Conservation (phyloP, 352 stramenopile genomes). For the Pythium rhizo-oryzae region DNA sequence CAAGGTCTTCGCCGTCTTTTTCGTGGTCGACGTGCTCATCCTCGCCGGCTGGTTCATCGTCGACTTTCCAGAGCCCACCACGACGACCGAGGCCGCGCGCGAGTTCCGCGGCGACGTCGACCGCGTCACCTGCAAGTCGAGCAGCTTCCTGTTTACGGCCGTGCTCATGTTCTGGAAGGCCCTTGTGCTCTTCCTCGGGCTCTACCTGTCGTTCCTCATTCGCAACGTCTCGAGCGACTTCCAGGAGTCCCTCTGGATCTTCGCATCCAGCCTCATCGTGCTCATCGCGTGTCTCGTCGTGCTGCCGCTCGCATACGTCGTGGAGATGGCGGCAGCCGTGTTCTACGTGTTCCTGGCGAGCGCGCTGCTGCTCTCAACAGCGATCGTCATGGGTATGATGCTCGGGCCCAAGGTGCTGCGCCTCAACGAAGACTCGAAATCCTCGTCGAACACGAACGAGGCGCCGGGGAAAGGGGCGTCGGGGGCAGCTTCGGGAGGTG, state of each 20-base stretch:
- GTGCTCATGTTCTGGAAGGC: conserved; percentile 38
- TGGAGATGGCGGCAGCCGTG: conserved; percentile 19
- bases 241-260: conserved; percentile 44
- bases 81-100: not conserved
- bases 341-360: conserved; percentile 30
- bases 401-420: conserved; percentile 22
- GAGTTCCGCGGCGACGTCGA: conserved; percentile 12
- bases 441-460: not conserved
- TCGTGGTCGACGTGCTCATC: conserved; percentile 32
- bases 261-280: conserved; percentile 27
- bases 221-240: conserved; percentile 41
- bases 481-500: no score
- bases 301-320: conserved; percentile 33
- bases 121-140: conserved; percentile 23
- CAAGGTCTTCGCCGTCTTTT: conserved; percentile 7
- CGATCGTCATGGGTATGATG: conserved; percentile 27
- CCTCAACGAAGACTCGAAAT: not conserved
- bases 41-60: conserved; percentile 29
- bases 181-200: conserved; percentile 29
- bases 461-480: no score
- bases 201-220: conserved; percentile 25
- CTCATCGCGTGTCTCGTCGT: conserved; percentile 30
- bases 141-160: conserved; percentile 29
- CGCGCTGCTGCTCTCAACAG: conserved; percentile 14
- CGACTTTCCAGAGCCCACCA: conserved; percentile 39